phyloP scores from a whole-genome alignment of 768 basidiomycete genomes.

The Lactarius sp. region DNA sequence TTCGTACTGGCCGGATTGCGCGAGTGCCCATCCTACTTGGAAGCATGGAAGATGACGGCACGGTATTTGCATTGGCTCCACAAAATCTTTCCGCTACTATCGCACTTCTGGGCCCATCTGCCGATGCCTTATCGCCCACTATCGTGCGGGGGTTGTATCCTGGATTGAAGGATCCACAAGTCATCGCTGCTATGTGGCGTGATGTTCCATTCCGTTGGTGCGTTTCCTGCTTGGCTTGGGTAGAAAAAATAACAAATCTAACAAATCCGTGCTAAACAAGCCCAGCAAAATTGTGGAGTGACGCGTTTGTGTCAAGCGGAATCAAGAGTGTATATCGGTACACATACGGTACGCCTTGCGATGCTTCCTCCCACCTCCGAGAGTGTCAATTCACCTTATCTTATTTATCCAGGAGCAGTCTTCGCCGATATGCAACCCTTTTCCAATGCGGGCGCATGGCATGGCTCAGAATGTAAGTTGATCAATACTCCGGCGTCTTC shows the following conservation, averaged over 20 bases:
- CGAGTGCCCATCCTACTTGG: constrained; percentile 13
- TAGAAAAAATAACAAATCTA: too few species aligned
- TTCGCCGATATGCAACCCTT: background rate
- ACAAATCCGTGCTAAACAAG: background rate
- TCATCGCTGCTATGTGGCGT: constrained; percentile 2
- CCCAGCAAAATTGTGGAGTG: constrained; percentile 18
- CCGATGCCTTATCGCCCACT: background rate
- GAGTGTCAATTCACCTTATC: background rate
- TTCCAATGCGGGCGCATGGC: background rate
- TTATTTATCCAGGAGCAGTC: background rate
- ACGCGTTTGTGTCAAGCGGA: constrained; percentile 5
- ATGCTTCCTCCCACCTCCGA: too few species aligned
- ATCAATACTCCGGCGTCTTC: too few species aligned
- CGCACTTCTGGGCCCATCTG: background rate
- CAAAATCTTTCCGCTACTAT: background rate
- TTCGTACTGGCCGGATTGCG: constrained; percentile 1
- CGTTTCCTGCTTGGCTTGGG: background rate
- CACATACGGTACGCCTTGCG: background rate
- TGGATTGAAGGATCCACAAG: background rate
- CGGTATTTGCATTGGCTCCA: background rate
- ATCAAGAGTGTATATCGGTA: constrained; percentile 15
- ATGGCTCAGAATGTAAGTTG: constrained; percentile 2
- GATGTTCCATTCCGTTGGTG: constrained; percentile 8
- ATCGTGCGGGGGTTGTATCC: constrained; percentile 4
- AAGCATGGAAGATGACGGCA: constrained; percentile 13